Base-by-base conservation (phyloP, 768 basidiomycete genomes). In the Rhodotorula babjevae region DNA sequence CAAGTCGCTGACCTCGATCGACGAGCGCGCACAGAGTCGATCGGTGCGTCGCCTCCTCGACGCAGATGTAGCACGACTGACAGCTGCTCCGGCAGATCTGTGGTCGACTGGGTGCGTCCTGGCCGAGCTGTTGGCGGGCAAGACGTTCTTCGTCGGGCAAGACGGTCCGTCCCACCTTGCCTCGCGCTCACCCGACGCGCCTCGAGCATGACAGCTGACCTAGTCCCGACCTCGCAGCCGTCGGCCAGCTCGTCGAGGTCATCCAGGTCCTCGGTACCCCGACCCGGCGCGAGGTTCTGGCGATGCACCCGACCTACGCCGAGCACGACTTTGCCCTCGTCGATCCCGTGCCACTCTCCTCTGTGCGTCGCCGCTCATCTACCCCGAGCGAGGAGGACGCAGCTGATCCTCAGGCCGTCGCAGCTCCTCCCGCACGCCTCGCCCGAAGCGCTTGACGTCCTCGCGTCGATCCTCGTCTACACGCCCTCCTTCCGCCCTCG, bases 241-340 rank as follows among this genome's bases (percentile, higher is more conserved):
- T 98, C 79, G 96, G 98, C 83, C 96, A 99, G 83, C 82, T 99
- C 79, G 96, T 98, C 67, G 96, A 99, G 83, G 98, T 99, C 79
- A 98, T 99, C 88, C 98, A 98, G 82, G 93, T 98, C 55, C 87
- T 99, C 66, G 96, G 96, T 19, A 98, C 96, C 31, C 96, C 96
- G 2, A 94, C 93, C 68, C 84, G 92, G 75, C 93, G 96, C 80
- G 93, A 99, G 82, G 96, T 98, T 86, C 94, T 94, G 87, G 94
- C 93, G 76, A 98, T 99, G 96, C 98, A 99, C 82, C 95, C 95
- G 64, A 95, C 94, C 84, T 99, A 99, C 83, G 94, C 94, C 92
- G 92, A 96, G 80, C 95, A 97, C 86, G 94, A 94, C 82, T 97
- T 99, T 84, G 95, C 96, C 3, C 94, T 97, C 83, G 97, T 99